A percentile compares a stretch with the other conserved stretches of the same genome.
These are phyloP conservation scores for Daedaleopsis sinensis DNA, from an alignment of 768 basidiomycete genomes.

Conservation along the genomic window DNA sequence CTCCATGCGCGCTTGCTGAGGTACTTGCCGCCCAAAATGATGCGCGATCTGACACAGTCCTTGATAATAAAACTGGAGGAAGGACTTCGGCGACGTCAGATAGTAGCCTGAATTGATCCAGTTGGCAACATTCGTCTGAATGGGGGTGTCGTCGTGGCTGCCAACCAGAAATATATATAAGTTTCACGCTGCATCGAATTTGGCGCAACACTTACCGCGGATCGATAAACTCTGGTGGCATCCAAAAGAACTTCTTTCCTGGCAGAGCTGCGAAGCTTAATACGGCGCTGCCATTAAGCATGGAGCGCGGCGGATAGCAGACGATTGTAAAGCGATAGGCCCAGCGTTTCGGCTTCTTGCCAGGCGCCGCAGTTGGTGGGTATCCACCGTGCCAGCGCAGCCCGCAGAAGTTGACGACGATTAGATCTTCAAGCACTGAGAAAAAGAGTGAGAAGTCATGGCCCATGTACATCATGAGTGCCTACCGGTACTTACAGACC, in stretches of 20 bases:
- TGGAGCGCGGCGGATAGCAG: too few relatives aligned
- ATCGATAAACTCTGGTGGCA: neutral
- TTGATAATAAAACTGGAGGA: neutral
- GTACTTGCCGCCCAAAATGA: neutral
- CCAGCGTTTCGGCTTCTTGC: too few relatives aligned
- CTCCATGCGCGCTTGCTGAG: neutral
- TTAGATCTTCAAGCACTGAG: too few relatives aligned
- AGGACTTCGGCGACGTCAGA: neutral
- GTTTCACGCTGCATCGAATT: too few relatives aligned
- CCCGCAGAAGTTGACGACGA: too few relatives aligned
- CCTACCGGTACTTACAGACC: too few relatives aligned
- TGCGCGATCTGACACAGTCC: neutral
- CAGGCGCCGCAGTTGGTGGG: too few relatives aligned
- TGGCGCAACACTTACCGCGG: neutral
- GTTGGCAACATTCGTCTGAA: neutral
- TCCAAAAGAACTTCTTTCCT: neutral
- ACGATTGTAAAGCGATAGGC: too few relatives aligned
- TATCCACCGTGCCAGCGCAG: too few relatives aligned
- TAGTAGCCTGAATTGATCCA: neutral
- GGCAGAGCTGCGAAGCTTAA: neutral
- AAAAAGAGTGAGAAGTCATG: too few relatives aligned
- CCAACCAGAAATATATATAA: neutral
- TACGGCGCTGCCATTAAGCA: neutral
- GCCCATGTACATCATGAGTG: too few relatives aligned
- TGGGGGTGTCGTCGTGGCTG: neutral